Evolutionary conservation across 148 eudicot genomes (phyloP).

Genomic region (Dysphania ambrosioides): DNA sequence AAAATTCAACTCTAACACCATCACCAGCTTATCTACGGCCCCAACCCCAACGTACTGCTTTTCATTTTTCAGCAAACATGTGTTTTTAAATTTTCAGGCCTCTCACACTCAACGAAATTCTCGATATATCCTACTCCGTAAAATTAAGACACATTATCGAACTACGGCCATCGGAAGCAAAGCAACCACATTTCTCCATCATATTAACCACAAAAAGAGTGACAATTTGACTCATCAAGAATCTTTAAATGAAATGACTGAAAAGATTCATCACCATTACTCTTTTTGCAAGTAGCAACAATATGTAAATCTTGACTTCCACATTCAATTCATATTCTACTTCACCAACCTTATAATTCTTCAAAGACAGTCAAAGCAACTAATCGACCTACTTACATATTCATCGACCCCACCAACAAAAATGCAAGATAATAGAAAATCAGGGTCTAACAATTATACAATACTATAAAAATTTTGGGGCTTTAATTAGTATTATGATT

Average conservation of each 20-base stretch:
- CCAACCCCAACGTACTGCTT: not conserved
- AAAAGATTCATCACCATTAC: not conserved
- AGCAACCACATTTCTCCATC: not conserved
- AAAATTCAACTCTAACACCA: not conserved
- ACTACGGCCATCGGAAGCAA: not conserved
- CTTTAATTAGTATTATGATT: not conserved
- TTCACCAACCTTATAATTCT: not conserved
- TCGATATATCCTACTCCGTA: not conserved
- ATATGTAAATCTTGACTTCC: not conserved
- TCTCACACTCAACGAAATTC: not conserved
- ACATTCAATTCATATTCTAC: not conserved
- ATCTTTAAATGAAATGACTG: not conserved
- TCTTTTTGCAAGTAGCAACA: not conserved
- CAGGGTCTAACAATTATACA: not conserved
- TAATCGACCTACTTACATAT: not conserved
- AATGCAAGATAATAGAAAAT: not conserved
- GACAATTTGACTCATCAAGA: not conserved
- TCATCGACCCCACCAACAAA: not conserved
- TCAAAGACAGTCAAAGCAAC: not conserved
- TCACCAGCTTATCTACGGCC: not conserved
- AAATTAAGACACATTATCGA: not conserved
- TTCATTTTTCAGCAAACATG: not conserved
- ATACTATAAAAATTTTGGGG: not conserved
- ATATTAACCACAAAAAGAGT: not conserved
- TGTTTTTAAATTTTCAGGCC: not conserved